phyloP scores from a whole-genome alignment of 208 protist species.

The Leishmania guyanensis region DNA sequence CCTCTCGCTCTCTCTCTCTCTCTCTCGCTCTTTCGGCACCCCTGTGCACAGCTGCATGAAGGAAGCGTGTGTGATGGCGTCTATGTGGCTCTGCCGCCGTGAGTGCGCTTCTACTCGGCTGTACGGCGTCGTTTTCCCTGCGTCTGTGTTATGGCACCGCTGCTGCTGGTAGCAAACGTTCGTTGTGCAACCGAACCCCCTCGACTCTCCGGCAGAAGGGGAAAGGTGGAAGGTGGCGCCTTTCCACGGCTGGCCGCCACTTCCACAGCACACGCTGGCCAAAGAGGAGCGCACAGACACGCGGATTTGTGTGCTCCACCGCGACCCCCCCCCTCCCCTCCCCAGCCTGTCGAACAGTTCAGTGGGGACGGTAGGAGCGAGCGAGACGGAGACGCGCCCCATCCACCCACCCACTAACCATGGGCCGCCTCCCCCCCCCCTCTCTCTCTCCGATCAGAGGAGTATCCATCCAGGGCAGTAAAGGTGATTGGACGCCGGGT shows the following conservation, averaged over 20 bases:
- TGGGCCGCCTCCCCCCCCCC: background rate
- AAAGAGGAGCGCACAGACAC: background rate
- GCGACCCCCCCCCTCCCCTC: background rate
- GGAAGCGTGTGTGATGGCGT: background rate
- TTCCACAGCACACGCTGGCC: background rate
- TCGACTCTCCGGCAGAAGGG: too few species aligned
- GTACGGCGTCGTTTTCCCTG: background rate
- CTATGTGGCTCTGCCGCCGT: background rate
- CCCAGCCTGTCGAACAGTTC: background rate
- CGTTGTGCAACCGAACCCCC: background rate
- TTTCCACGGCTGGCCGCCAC: background rate
- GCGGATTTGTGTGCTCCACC: background rate
- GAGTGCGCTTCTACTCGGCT: background rate
- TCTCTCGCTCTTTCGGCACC: background rate
- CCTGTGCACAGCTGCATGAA: background rate
- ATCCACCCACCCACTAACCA: background rate
- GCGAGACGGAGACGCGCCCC: background rate
- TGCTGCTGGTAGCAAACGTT: background rate
- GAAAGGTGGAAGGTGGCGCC: background rate
- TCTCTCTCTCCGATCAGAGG: slow-evolving; percentile 23
- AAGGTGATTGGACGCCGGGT: slow-evolving; percentile 71
- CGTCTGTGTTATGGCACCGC: background rate
- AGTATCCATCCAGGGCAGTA: slow-evolving; percentile 81
- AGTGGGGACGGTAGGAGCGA: background rate
- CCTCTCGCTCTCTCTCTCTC: background rate